Base-by-base conservation (phyloP, 176 grass and related monocot genomes). In the Musa beccarii region DNA sequence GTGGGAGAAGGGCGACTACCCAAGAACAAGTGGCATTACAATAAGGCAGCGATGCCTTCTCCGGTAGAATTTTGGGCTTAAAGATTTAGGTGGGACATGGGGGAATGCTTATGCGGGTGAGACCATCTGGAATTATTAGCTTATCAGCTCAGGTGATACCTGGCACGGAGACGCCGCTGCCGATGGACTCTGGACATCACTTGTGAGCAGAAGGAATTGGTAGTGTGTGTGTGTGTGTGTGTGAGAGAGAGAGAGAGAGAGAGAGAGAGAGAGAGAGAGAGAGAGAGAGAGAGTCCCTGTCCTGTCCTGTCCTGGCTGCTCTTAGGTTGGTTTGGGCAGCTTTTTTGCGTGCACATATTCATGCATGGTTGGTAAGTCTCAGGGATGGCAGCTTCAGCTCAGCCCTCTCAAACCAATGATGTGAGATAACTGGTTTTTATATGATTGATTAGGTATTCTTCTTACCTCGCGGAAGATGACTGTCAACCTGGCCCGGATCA, bases 1-100 rank as follows among this genome's bases (percentile, higher is more conserved):
- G 77, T 54, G 66, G 51, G 75, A 28, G 68, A 50, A 55, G 55
- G 14, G 59, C 49, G 11, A 74, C 19, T 17, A 50, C 71, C 52
- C 12, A 34, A 65, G 62, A 17, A 86, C 73, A 7, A 66, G 69
- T 51, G 9, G 51, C 34, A 61, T 19, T 61, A 61, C 17, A 20
- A n/a, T 19, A 61, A 61, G 57, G 17, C 4, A n/a, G 57, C 7
- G 16, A 9, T 43, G 34, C 34, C 34, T 43, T 43, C 34, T 43
- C 34, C 34, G 9, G 0, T 17, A 24, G 72, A 53, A 52, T 54
- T 73, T 72, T 66, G 51, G 10, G 43, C 21, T 16, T 8, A 29
- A 62, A 28, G 21, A 52, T 57, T 61, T 20, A 11, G 68, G 68
- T 20, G 17, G 68, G 43, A 20, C 68, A 43, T 66, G 8, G 43